These are phyloP conservation scores for Colletotrichum cereale DNA, from an alignment of 2,329 filamentous ascomycete genomes.

Conservation along the genomic window DNA sequence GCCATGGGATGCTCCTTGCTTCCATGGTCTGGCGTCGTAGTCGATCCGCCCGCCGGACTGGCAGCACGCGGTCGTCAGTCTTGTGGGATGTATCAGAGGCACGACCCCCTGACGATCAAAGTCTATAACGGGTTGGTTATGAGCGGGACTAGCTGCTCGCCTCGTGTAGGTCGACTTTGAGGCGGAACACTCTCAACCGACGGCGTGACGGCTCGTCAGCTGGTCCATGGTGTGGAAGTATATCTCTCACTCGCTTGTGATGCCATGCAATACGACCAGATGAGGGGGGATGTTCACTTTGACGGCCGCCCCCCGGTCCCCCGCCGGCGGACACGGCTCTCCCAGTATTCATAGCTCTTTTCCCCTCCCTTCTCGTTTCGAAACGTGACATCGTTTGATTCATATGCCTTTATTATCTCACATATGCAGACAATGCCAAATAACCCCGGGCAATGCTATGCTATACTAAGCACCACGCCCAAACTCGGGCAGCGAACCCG, in stretches of 20 bases:
- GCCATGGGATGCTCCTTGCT: not conserved
- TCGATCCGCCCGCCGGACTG: not conserved
- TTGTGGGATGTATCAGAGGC: not conserved
- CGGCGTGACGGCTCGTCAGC: not conserved
- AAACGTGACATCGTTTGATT: constrained; percentile 13
- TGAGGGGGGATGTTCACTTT: not conserved
- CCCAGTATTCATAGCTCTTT: not conserved
- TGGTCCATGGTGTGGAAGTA: not conserved
- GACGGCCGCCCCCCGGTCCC: not conserved
- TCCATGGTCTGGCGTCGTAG: not conserved
- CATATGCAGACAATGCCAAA: not conserved
- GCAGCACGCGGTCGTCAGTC: not conserved
- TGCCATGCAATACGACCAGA: not conserved
- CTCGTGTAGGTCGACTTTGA: not conserved
- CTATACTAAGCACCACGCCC: not conserved
- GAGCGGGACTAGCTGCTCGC: not conserved
- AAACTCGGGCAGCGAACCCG: not conserved
- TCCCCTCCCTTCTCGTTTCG: not conserved
- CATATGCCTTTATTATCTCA: constrained; percentile 10
- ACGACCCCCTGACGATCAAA: not conserved
- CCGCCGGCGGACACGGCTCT: not conserved
- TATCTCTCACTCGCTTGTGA: not conserved
- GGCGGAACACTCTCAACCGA: not conserved
- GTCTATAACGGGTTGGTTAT: not conserved
- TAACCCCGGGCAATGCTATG: not conserved